Percentiles rank a stretch among this genome's conserved stretches.
phyloP scores from a whole-genome alignment of 2,329 filamentous ascomycete species.

The Alternaria incomplexa region DNA sequence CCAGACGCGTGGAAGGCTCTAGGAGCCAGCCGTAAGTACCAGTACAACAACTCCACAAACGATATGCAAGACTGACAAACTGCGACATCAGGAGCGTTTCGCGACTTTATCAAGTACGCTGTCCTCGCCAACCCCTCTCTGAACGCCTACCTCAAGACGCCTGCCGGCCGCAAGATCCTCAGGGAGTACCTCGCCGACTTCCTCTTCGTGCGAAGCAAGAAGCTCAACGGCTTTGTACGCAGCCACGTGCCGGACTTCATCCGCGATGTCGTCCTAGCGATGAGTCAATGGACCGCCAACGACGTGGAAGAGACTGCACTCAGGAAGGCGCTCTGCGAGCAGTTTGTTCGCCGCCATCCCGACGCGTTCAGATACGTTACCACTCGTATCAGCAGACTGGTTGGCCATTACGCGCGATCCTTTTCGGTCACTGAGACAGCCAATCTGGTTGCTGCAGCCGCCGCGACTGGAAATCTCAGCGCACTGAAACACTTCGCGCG shows the following conservation, averaged over 20 bases:
- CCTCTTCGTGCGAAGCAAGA: neutral
- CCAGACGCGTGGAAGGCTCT: neutral
- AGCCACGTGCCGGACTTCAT: neutral
- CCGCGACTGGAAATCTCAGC: neutral
- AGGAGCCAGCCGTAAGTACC: neutral
- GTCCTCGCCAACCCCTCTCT: neutral
- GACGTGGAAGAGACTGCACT: neutral
- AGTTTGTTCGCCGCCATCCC: neutral
- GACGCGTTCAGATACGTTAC: neutral
- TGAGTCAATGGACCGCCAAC: neutral
- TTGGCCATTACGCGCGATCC: too few species aligned
- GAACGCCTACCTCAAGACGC: neutral
- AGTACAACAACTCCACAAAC: neutral
- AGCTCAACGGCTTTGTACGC: neutral
- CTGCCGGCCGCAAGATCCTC: neutral
- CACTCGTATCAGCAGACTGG: neutral
- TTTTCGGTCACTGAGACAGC: neutral
- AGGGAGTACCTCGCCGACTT: neutral
- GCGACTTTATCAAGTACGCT: neutral
- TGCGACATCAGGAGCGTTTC: neutral
- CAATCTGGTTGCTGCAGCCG: neutral
- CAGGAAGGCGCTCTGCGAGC: neutral
- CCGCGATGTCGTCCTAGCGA: neutral
- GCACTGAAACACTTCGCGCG: neutral
- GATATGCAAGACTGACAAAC: neutral